Evolutionary conservation across 345 rosid genomes (phyloP).

Genomic region (Xanthoceras sorbifolium): DNA sequence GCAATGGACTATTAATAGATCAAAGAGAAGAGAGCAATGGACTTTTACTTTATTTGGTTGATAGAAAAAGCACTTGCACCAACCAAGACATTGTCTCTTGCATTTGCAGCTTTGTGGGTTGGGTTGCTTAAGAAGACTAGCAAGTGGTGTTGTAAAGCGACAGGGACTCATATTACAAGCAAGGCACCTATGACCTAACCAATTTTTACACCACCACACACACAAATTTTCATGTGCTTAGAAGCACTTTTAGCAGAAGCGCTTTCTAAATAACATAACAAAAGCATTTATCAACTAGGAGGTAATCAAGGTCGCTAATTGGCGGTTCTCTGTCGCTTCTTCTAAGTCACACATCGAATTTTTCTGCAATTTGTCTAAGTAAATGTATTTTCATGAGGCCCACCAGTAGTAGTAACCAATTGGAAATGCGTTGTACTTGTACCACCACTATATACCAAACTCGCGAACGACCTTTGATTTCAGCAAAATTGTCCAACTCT

Average conservation of each 20-base stretch:
- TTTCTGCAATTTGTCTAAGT: background rate
- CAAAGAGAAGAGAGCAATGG: background rate
- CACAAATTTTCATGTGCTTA: background rate
- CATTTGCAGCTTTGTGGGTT: conserved; percentile 38
- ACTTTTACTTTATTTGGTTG: conserved; percentile 1
- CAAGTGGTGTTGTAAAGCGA: conserved; percentile 41
- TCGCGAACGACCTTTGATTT: background rate
- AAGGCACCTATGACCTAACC: conserved; percentile 34
- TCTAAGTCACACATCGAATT: background rate
- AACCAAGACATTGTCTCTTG: conserved; percentile 31
- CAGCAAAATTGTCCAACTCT: conserved; percentile 6
- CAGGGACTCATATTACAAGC: conserved; percentile 40
- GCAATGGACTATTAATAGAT: too few relatives aligned
- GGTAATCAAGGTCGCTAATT: background rate
- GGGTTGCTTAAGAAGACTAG: conserved; percentile 37
- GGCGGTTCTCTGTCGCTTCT: background rate
- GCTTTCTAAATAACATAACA: background rate
- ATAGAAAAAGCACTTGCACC: conserved; percentile 33
- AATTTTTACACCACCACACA: background rate
- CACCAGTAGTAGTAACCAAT: background rate
- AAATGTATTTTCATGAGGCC: conserved; percentile 1
- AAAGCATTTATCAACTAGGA: background rate
- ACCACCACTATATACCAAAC: background rate
- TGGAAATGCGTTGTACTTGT: background rate
- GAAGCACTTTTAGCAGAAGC: background rate